Evolutionary conservation across 129 eudicot genomes (phyloP).

Genomic region (Solidago caesia): DNA sequence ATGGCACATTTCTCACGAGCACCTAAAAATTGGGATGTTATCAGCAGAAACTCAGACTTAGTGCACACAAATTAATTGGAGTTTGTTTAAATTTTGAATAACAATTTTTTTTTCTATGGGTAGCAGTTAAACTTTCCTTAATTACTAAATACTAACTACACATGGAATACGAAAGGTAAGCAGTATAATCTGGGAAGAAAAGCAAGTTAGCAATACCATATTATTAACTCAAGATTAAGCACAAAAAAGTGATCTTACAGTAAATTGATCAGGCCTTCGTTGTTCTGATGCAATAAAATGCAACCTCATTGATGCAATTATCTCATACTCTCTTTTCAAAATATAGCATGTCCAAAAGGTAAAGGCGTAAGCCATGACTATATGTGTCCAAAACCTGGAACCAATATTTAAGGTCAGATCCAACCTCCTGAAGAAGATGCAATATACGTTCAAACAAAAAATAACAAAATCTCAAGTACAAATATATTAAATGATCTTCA

Average conservation of each 20-base stretch:
- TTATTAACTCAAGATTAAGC: not conserved
- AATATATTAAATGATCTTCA: not conserved
- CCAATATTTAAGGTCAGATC: not conserved
- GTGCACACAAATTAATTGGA: too few relatives aligned
- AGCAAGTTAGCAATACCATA: not conserved
- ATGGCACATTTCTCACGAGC: conserved; percentile 87
- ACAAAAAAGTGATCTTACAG: conserved; percentile 45
- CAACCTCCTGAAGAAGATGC: not conserved
- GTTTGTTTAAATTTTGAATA: too few relatives aligned
- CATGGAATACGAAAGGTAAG: not conserved
- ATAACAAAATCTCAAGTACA: not conserved
- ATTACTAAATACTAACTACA: too few relatives aligned
- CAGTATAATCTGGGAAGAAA: not conserved
- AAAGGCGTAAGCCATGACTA: conserved; percentile 70
- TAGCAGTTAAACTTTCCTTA: too few relatives aligned
- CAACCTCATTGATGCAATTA: conserved; percentile 59
- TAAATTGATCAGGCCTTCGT: conserved; percentile 90
- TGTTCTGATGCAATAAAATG: conserved; percentile 70
- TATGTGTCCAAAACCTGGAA: conserved; percentile 74
- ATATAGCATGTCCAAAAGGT: conserved; percentile 89
- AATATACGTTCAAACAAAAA: not conserved
- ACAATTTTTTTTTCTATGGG: too few relatives aligned
- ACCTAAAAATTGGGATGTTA: conserved; percentile 44
- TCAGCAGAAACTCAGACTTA: too few relatives aligned
- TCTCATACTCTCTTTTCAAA: conserved; percentile 70